Evolutionary conservation across 169 alveolate species (phyloP), one percentile per base, ranked within the genome.

Genomic region (Nephromyces sp.): DNA sequence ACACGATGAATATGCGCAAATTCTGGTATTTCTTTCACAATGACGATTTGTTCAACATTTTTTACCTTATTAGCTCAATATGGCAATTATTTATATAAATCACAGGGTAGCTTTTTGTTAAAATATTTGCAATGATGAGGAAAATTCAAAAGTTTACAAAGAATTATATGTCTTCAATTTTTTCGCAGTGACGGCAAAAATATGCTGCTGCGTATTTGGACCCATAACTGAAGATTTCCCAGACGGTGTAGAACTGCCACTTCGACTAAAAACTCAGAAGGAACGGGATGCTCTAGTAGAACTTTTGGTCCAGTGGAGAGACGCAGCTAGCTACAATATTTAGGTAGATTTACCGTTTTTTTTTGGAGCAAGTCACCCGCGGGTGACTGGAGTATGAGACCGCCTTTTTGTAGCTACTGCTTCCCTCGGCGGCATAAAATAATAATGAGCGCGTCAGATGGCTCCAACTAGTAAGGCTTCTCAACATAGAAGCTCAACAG

Each of bases 221-320:
- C 92, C 96, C 22, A 90, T 94, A 3, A 87, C 92, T 61, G 96
- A 90, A 68, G 96, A 91, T 74, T 87, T 83, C 82, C 96, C 96
- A 8, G 88, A 90, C 2, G 96, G 96, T 6, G 72, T 89, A 34
- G 92, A 86, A 63, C 76, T 91, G 57, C 93, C 96, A 1, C 72
- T 91, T 52, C 83, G 84, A 73, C 87, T 90, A 35, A 91, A 91
- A 86, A 78, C 84, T 33, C 86, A 86, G 79, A 87, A 90, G 69
- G 95, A 91, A 68, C 84, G 96, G 51, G 96, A 91, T 27, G 85
- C 87, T 15, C 66, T 90, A 24, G 95, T 88, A 32, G 96, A 91
- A 66, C 75, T 84, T 34, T 74, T 91, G 51, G 92, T 90, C 8
- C 89, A 88, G 79, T 91, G 96, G 96, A 90, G 96, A 52, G 96